Base-by-base conservation (phyloP, 139 green algal species). In the Chlamydomonas schloesseri region DNA sequence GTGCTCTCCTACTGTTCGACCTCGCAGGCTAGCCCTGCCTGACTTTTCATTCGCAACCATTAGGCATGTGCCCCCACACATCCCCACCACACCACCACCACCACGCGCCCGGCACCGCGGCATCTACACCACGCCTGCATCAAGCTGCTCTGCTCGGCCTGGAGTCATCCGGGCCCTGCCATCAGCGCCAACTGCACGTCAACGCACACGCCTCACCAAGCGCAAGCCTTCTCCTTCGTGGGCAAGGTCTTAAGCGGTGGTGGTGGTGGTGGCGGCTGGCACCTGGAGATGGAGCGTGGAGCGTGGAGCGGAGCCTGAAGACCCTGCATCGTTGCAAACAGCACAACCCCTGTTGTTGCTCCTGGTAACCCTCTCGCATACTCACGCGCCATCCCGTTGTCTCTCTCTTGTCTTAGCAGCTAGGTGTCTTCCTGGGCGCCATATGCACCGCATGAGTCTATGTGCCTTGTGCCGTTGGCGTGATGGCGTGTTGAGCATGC, bases 101-200 rank as follows among this genome's bases (percentile, higher is more conserved):
- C 78, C 78, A 74, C 78, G 26, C 78, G n/a, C 29, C 24, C 60
- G 57, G 64, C 42, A 46, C 60, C 55, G 34, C n/a, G n/a, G n/a
- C 60, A 29, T 15, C 67, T 26, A 50, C 67, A 18, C 47, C 6
- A 85, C 79, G 37, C 37, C 70, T 29, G 26, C 11, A 29, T 31
- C 78, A 84, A 86, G 80, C 80, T 86, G 80, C 80, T 86, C 80
- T 86, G 80, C 80, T 86, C 55, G 81, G 81, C 81, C 80, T 86
- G 67, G 80, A 78, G 80, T 78, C 67, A 55, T 87, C 81, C 81
- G 68, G 79, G 81, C 81, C 81, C 26, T 87, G 81, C 81, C 81
- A 87, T 87, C 81, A 87, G 81, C 81, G 69, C 37, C 68, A 34
- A 36, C 79, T 68, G 46, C 57, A n/a, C 29, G 37, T 36, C 76